Evolutionary conservation across 495 filamentous ascomycete genomes (phyloP).

Genomic region (Daldinia grandis): DNA sequence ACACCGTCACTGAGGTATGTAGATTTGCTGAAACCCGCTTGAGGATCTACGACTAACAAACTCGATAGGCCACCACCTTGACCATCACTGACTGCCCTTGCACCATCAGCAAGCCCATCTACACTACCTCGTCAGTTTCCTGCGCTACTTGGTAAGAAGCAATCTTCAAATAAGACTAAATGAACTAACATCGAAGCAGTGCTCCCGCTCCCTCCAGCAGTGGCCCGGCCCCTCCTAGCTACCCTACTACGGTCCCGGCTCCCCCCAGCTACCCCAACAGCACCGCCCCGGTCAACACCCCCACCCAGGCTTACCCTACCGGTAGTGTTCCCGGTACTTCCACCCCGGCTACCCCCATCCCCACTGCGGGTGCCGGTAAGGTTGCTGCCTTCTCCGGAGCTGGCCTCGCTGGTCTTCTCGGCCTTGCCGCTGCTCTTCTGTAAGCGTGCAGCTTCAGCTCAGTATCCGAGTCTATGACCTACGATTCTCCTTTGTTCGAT

Average conservation of each 20-base stretch:
- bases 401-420: slow-evolving; percentile 78
- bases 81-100: slow-evolving; percentile 82
- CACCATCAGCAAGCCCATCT: slow-evolving; percentile 77
- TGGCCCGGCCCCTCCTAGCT: slow-evolving; percentile 30
- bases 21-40: too few relatives aligned
- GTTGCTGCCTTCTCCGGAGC: slow-evolving; percentile 73
- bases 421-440: slow-evolving; percentile 75
- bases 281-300: slow-evolving; percentile 41
- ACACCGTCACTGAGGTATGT: slow-evolving; percentile 76
- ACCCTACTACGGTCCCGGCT: slow-evolving; percentile 36
- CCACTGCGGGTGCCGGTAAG: slow-evolving; percentile 69
- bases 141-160: slow-evolving; percentile 71
- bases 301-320: slow-evolving; percentile 46
- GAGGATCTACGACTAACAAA: slow-evolving; percentile 25
- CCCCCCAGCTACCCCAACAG: slow-evolving; percentile 38
- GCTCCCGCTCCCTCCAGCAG: slow-evolving; percentile 18
- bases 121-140: slow-evolving; percentile 67
- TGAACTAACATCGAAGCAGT: slow-evolving; percentile 42
- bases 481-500: slow-evolving; percentile 50
- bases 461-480: slow-evolving; percentile 47
- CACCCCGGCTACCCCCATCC: slow-evolving; percentile 53
- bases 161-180: slow-evolving; percentile 13
- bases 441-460: slow-evolving; percentile 60
- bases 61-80: slow-evolving; percentile 70
- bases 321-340: slow-evolving; percentile 48